Percentiles rank a stretch among this genome's conserved stretches.
Conservation (phyloP, 1,139 yeast genomes). For the Meyerozyma guilliermondii region DNA sequence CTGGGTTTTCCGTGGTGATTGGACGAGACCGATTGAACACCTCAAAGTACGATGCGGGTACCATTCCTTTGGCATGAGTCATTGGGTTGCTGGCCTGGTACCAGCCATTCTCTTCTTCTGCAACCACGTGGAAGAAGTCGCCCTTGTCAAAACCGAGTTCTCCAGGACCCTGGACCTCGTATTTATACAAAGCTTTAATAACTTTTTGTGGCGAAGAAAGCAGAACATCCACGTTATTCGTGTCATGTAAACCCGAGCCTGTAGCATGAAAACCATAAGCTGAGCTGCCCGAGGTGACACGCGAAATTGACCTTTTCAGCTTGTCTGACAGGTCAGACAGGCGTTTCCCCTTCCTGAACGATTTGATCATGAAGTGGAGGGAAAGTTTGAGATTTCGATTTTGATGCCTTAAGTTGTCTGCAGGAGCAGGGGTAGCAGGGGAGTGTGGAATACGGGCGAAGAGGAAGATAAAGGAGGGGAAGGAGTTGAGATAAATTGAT, state of each 20-base stretch:
- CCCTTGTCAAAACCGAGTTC: conserved; percentile 77
- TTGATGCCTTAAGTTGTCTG: not conserved
- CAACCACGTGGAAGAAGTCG: conserved; percentile 81
- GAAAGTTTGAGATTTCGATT: not conserved
- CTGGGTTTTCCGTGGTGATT: conserved; percentile 7
- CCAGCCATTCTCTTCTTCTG: conserved; percentile 66
- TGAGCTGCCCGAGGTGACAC: conserved; percentile 20
- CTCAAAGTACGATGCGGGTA: conserved; percentile 81
- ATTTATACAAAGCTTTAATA: conserved; percentile 76
- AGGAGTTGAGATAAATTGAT: no score
- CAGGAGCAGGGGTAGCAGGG: conserved; percentile 2
- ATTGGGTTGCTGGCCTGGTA: conserved; percentile 89
- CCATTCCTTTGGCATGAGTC: conserved; percentile 73
- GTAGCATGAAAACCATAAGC: not conserved
- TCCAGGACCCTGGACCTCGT: conserved; percentile 75
- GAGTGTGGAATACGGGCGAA: not conserved
- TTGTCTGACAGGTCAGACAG: conserved; percentile 33
- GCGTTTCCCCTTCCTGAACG: conserved; percentile 41
- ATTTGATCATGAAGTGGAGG: conserved; percentile 28
- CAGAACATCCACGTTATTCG: conserved; percentile 1
- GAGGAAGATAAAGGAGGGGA: not conserved
- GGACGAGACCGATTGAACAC: conserved; percentile 60
- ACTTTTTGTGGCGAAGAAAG: conserved; percentile 65
- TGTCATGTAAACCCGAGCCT: not conserved
- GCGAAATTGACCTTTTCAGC: conserved; percentile 33